These are phyloP conservation scores for Thalassiosira profunda DNA, from an alignment of 108 stramenopile genomes.

Conservation along the genomic window DNA sequence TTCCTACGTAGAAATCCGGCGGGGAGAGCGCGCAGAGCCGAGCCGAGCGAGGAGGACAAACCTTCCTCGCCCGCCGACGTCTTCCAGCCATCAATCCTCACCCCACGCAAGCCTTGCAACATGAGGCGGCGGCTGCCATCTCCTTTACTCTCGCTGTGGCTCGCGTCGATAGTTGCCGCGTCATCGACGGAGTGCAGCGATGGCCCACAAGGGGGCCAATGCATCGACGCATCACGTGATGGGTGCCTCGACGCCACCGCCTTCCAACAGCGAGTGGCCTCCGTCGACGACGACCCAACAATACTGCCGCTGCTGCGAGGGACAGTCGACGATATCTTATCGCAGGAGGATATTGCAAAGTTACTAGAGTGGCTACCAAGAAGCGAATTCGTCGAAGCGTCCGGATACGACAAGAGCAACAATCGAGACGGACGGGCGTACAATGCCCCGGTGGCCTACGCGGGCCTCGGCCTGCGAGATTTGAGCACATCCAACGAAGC, in stretches of 20 bases:
- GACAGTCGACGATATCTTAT: slow-evolving; percentile 12
- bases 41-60: too few species aligned
- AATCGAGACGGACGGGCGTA: slow-evolving; percentile 15
- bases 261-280: slow-evolving; percentile 13
- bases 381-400: slow-evolving; percentile 18
- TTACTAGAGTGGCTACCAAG: slow-evolving; percentile 10
- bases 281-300: slow-evolving; percentile 7
- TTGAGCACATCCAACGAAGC: slow-evolving; percentile 11
- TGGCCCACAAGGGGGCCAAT: too few species aligned
- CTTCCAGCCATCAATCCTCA: too few species aligned
- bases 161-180: too few species aligned
- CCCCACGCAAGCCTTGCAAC: too few species aligned
- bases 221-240: too few species aligned
- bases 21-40: too few species aligned
- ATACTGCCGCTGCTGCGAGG: slow-evolving; percentile 22
- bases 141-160: too few species aligned
- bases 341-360: background rate
- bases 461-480: slow-evolving; percentile 32
- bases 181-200: too few species aligned
- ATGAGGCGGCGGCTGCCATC: too few species aligned
- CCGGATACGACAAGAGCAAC: slow-evolving; percentile 15
- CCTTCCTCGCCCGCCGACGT: too few species aligned
- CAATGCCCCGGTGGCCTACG: slow-evolving; percentile 20
- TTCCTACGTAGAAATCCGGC: too few species aligned
- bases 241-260: slow-evolving; percentile 7